Evolutionary conservation across 169 alveolate genomes (phyloP).

Genomic region (Cryptosporidium sp.): DNA sequence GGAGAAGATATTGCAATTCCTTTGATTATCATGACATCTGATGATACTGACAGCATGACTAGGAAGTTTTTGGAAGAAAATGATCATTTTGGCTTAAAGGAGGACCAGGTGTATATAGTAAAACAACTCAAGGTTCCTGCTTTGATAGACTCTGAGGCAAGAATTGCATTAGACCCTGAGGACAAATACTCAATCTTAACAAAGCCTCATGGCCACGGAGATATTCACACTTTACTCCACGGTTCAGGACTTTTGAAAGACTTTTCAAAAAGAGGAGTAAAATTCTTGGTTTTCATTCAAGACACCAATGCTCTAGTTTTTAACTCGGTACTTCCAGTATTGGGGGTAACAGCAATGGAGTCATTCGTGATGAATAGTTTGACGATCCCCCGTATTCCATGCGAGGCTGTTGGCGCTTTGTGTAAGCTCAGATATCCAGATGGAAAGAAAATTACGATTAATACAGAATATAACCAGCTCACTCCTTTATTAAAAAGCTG

Average conservation of each 20-base stretch:
- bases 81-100: slow-evolving; percentile 86
- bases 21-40: slow-evolving; percentile 93
- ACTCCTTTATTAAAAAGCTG: slow-evolving; percentile 86
- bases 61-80: slow-evolving; percentile 82
- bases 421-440: slow-evolving; percentile 81
- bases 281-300: slow-evolving; percentile 88
- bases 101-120: slow-evolving; percentile 85
- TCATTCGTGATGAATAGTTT: slow-evolving; percentile 87
- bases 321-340: slow-evolving; percentile 87
- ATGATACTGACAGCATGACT: slow-evolving; percentile 91
- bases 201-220: slow-evolving; percentile 98
- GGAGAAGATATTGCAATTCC: slow-evolving; percentile 81
- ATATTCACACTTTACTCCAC: slow-evolving; percentile 90
- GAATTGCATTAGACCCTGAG: slow-evolving; percentile 82
- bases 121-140: slow-evolving; percentile 93
- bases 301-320: slow-evolving; percentile 93
- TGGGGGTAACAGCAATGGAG: slow-evolving; percentile 87
- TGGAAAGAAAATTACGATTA: slow-evolving; percentile 80
- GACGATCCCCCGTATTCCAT: slow-evolving; percentile 90
- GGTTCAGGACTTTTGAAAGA: slow-evolving; percentile 82
- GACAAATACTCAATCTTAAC: slow-evolving; percentile 84
- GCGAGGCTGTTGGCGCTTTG: slow-evolving; percentile 91
- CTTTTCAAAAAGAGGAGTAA: slow-evolving; percentile 85
- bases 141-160: slow-evolving; percentile 88
- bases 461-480: slow-evolving; percentile 92